A percentile compares a stretch with the other conserved stretches of the same genome.
phyloP scores from a whole-genome alignment of 1,284 basidiomycete genomes.

The Ganoderma lucidum region DNA sequence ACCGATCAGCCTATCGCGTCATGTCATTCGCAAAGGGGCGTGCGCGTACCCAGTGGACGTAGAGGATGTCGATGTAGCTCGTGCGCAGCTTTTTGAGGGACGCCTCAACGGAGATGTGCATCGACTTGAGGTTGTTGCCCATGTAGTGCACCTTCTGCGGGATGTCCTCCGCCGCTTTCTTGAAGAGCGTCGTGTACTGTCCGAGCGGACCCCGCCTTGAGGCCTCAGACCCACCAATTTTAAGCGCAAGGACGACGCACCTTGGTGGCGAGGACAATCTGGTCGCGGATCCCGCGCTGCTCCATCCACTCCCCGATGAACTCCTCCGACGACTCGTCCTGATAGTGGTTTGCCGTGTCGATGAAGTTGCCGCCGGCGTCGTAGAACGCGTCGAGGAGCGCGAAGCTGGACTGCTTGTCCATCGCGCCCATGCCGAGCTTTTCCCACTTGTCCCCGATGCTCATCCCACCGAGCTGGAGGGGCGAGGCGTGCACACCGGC shows the following conservation, averaged over 20 bases:
- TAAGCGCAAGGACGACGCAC: conserved; percentile 18
- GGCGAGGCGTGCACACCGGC: conserved; percentile 52
- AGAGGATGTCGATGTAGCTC: conserved; percentile 52
- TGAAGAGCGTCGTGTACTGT: conserved; percentile 46
- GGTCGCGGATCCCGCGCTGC: conserved; percentile 47
- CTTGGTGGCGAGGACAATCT: conserved; percentile 54
- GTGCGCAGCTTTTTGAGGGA: conserved; percentile 38
- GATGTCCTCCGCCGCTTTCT: conserved; percentile 30
- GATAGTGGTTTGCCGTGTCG: conserved; percentile 44
- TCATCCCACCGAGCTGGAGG: conserved; percentile 58
- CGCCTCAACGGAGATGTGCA: conserved; percentile 43
- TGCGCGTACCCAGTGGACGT: conserved; percentile 34
- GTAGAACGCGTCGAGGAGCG: conserved; percentile 34
- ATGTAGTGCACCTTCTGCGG: conserved; percentile 41
- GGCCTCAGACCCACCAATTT: too few relatives aligned
- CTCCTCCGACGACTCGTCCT: conserved; percentile 43
- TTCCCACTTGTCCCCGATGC: conserved; percentile 57
- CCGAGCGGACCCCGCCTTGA: neutral
- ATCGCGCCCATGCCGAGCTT: conserved; percentile 49
- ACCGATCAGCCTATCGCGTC: too few relatives aligned
- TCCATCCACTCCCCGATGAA: conserved; percentile 56
- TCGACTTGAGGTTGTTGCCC: conserved; percentile 47
- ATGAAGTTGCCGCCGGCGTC: conserved; percentile 42
- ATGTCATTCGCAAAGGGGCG: neutral
- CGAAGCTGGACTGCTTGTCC: conserved; percentile 43